These are phyloP conservation scores for Alternaria atra DNA, from an alignment of 2,329 filamentous ascomycete species.

Conservation along the genomic window DNA sequence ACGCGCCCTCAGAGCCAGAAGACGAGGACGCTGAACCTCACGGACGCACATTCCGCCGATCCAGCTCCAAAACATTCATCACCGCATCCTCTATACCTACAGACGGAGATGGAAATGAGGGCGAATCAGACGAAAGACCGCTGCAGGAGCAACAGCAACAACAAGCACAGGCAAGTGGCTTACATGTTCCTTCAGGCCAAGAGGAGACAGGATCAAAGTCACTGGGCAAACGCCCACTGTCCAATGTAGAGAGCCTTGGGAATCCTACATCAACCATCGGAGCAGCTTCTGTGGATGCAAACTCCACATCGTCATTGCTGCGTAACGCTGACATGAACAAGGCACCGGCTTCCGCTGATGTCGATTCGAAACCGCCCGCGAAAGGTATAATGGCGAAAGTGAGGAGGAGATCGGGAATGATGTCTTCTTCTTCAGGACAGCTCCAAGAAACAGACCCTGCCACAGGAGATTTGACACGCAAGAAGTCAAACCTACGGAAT, in stretches of 20 bases:
- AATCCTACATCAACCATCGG: slow-evolving; percentile 34
- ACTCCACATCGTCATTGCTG: slow-evolving; percentile 50
- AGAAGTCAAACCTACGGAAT: slow-evolving; percentile 43
- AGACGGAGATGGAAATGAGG: slow-evolving; percentile 13
- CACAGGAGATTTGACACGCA: slow-evolving; percentile 29
- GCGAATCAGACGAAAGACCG: slow-evolving; percentile 9
- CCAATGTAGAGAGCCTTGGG: slow-evolving; percentile 40
- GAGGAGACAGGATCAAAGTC: slow-evolving; percentile 26
- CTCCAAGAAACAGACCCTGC: slow-evolving; percentile 10
- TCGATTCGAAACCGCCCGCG: slow-evolving; percentile 28
- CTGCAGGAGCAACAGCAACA: slow-evolving; percentile 23
- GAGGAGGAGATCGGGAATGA: slow-evolving; percentile 38
- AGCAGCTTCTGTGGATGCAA: slow-evolving; percentile 45
- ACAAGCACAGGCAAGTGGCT: slow-evolving; percentile 41
- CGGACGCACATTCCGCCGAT: slow-evolving; percentile 26
- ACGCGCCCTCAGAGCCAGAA: slow-evolving; percentile 47
- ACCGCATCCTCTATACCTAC: slow-evolving; percentile 40
- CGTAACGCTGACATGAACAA: slow-evolving; percentile 48
- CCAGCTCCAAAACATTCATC: slow-evolving; percentile 45
- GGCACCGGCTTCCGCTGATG: slow-evolving; percentile 30
- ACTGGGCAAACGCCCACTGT: slow-evolving; percentile 40
- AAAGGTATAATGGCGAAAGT: slow-evolving; percentile 43
- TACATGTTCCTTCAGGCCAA: slow-evolving; percentile 37
- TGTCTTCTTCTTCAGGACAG: slow-evolving; percentile 22
- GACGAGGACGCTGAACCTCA: slow-evolving; percentile 31